Percentiles rank a stretch among this genome's conserved stretches.
Evolutionary conservation across 2,329 filamentous ascomycete species (phyloP).

Genomic region (Diaporthe ampelina): DNA sequence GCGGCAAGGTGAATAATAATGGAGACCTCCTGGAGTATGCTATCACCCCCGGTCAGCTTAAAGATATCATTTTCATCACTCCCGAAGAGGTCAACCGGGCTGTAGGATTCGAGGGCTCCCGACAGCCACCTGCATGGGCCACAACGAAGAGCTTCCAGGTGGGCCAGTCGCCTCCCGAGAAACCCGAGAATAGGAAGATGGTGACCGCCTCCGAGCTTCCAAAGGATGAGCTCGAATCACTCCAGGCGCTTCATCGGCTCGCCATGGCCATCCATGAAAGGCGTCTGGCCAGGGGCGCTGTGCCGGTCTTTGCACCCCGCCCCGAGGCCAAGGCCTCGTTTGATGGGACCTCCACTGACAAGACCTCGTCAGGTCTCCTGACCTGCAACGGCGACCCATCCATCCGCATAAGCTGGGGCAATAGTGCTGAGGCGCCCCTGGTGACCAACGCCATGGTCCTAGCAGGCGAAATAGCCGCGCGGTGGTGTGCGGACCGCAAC

Average conservation of each 20-base stretch:
- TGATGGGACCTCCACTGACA: constrained; percentile 48
- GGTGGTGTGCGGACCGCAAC: constrained; percentile 69
- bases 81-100: constrained; percentile 61
- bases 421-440: constrained; percentile 49
- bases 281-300: constrained; percentile 63
- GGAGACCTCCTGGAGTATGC: constrained; percentile 68
- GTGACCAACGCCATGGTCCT: constrained; percentile 71
- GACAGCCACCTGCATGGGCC: constrained; percentile 12
- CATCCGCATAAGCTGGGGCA: constrained; percentile 58
- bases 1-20: constrained; percentile 65
- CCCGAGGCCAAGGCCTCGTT: constrained; percentile 61
- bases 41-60: constrained; percentile 67
- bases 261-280: constrained; percentile 59
- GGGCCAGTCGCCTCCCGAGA: constrained; percentile 47
- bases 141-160: constrained; percentile 50
- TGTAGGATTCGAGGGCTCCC: constrained; percentile 38
- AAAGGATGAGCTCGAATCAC: constrained; percentile 57
- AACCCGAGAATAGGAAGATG: constrained; percentile 58
- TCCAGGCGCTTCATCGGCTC: constrained; percentile 63
- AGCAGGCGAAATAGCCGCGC: constrained; percentile 72
- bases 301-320: constrained; percentile 61
- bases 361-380: constrained; percentile 46
- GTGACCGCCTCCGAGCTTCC: constrained; percentile 58
- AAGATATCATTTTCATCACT: constrained; percentile 70
- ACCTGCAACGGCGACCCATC: constrained; percentile 62